Base-by-base conservation (phyloP, 345 rosid species). In the Brassica juncea region DNA sequence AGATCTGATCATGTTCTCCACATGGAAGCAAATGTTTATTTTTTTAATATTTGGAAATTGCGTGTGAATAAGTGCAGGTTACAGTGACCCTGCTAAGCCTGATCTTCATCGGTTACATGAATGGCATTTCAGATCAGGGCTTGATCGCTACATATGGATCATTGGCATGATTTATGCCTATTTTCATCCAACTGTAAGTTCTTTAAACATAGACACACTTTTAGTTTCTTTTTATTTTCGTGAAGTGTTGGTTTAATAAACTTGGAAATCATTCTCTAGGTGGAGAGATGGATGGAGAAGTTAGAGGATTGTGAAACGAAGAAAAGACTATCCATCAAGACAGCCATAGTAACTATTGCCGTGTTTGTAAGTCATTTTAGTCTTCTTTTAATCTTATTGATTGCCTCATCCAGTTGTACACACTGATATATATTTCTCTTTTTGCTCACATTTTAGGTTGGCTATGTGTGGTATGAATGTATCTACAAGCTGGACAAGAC, bases 41-140 rank as follows among this genome's bases (percentile, higher is more conserved):
- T 37, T 16, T 25, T 7, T 35, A 47, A 52, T 67, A 58, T 78
- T 42, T 75, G 67, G 42, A 68, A 66, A 16, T 42, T 52, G 6
- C 64, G 11, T 71, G 73, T 71, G 66, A 66, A 63, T 9, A 73
- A 16, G 72, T 81, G 78, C 91, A 91, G 98, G 93, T 32, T 93
- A 95, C 84, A 84, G 84, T 68, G 98, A 95, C 84, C 99, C 97
- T 62, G 97, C 89, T 21, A 95, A 95, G 81, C 98, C 94, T 0
- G 90, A 90, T 84, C 97, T 95, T 30, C 83, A 92, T 72, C 86
- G 88, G 61, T 66, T 91, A 70, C 93, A 95, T 73, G 99, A 91
- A 74, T 95, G 99, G 97, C 96, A 93, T 75, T 95, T 95, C 85
- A 90, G 99, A 91, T 93, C 99, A 28, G 98, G 97, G 82, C 97